These are phyloP conservation scores for Pichia kluyveri DNA, from an alignment of 805 yeast genomes.

Conservation along the genomic window DNA sequence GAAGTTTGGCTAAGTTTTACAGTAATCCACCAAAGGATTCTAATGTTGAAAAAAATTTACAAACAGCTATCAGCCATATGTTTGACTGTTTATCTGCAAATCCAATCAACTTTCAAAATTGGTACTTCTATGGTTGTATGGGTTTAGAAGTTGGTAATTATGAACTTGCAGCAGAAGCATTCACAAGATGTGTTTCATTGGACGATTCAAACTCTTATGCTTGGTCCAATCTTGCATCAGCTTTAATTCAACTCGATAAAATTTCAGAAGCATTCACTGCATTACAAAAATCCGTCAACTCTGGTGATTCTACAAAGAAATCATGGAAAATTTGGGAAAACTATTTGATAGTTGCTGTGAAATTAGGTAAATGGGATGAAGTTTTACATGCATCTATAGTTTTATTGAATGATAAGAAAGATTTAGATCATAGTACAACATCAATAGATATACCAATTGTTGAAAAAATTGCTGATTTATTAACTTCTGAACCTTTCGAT, in stretches of 20 bases:
- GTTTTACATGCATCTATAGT: constrained; percentile 68
- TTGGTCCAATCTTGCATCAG: constrained; percentile 88
- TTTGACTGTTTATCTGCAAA: constrained; percentile 65
- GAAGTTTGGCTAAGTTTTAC: constrained; percentile 66
- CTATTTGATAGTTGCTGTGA: constrained; percentile 71
- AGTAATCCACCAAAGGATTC: constrained; percentile 54
- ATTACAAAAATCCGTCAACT: constrained; percentile 64
- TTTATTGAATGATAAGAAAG: constrained; percentile 48
- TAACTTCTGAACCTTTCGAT: constrained; percentile 43
- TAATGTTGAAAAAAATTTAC: constrained; percentile 42
- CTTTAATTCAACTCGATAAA: constrained; percentile 57
- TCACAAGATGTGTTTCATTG: constrained; percentile 79
- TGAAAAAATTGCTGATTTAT: constrained; percentile 60
- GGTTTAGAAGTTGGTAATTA: constrained; percentile 67
- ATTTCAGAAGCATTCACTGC: constrained; percentile 78
- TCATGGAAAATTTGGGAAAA: constrained; percentile 93
- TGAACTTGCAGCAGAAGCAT: constrained; percentile 82
- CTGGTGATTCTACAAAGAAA: constrained; percentile 53
- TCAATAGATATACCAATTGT: constrained; percentile 68
- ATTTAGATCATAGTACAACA: constrained; percentile 44
- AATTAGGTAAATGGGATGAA: constrained; percentile 80
- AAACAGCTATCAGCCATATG: constrained; percentile 53
- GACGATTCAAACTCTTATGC: constrained; percentile 75
- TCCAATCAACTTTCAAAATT: constrained; percentile 69
- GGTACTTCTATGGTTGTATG: constrained; percentile 90